Percentiles rank a stretch among this genome's conserved stretches.
These are phyloP conservation scores for Monilinia fructigena DNA, from an alignment of 2,329 filamentous ascomycete genomes.

Conservation along the genomic window DNA sequence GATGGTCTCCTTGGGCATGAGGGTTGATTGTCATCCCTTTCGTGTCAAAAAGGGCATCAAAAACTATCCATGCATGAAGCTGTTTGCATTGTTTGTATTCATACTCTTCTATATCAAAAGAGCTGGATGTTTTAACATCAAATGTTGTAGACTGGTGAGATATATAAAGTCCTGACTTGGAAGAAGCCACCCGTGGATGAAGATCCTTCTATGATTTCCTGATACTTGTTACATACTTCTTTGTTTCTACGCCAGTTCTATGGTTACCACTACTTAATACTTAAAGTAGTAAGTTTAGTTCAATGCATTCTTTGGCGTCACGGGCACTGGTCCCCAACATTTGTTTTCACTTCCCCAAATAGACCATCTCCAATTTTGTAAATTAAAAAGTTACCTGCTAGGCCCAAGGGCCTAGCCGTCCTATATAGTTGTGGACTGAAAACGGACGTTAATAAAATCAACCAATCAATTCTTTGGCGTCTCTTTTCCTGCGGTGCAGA, in stretches of 20 bases:
- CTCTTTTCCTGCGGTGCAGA: neutral
- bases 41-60: neutral
- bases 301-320: neutral
- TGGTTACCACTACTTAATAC: neutral
- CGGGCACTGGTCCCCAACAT: too few relatives aligned
- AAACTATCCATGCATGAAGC: neutral
- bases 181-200: neutral
- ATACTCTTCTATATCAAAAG: neutral
- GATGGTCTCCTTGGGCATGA: neutral
- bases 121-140: neutral
- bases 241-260: constrained; percentile 9
- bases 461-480: constrained; percentile 1
- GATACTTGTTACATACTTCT: constrained; percentile 2
- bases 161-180: neutral
- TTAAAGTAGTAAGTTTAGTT: neutral
- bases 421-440: too few relatives aligned
- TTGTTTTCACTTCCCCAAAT: too few relatives aligned
- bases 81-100: neutral
- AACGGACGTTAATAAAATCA: too few relatives aligned
- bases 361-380: too few relatives aligned
- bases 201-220: neutral
- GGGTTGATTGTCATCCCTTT: neutral
- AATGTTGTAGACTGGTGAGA: neutral
- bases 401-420: too few relatives aligned
- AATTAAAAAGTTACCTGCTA: too few relatives aligned